Percentiles rank a stretch among this genome's conserved stretches.
phyloP scores from a whole-genome alignment of 2,329 filamentous ascomycete genomes.

The Claviceps pusilla region DNA sequence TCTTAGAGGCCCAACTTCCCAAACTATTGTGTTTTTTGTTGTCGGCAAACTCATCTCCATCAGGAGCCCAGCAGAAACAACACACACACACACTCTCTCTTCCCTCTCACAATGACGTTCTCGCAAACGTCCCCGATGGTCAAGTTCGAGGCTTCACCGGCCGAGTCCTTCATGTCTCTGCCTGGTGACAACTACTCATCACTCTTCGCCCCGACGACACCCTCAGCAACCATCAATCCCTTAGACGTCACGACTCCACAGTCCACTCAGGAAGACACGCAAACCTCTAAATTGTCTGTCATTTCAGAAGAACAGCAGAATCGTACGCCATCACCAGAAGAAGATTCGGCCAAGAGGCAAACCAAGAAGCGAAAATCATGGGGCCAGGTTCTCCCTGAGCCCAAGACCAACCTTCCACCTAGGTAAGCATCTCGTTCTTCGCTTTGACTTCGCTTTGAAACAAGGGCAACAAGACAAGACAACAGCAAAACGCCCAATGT shows the following conservation, averaged over 20 bases:
- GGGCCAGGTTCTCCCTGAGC: conserved; percentile 91
- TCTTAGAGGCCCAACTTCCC: background rate
- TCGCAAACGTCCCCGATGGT: conserved; percentile 27
- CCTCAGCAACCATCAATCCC: conserved; percentile 26
- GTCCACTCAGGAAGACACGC: conserved; percentile 21
- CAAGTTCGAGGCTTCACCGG: conserved; percentile 39
- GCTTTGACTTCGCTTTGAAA: background rate
- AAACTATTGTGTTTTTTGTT: background rate
- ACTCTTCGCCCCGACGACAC: conserved; percentile 26
- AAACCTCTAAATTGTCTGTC: conserved; percentile 10
- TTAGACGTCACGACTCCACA: conserved; percentile 36
- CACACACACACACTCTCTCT: too few relatives aligned
- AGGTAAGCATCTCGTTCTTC: conserved; percentile 38
- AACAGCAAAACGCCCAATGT: background rate
- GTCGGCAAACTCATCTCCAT: background rate
- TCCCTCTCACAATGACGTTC: conserved; percentile 20
- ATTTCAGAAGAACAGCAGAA: conserved; percentile 12
- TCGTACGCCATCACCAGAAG: conserved; percentile 2
- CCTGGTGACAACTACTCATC: conserved; percentile 34
- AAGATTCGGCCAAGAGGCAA: conserved; percentile 48
- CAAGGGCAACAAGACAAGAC: background rate
- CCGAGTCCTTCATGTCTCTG: conserved; percentile 38
- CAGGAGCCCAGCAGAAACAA: background rate
- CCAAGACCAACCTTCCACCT: conserved; percentile 89
- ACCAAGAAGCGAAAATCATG: conserved; percentile 95